Conservation (phyloP, 2,329 filamentous ascomycete species). For the Aspergillus amoenus region DNA sequence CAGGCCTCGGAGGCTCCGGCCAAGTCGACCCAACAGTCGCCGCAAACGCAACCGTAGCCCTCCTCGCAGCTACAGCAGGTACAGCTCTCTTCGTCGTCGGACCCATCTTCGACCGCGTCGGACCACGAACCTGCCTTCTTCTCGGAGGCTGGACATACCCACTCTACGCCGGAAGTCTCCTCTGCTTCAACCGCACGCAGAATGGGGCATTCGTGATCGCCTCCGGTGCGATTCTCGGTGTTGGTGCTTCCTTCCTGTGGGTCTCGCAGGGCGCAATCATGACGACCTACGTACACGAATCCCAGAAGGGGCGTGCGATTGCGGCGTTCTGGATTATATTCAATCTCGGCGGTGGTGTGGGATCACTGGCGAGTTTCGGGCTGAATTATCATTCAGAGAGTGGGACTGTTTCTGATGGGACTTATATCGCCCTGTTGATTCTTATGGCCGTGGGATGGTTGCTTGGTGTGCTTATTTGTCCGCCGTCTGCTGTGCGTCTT, state of each 20-base stretch:
- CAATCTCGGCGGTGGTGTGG: background rate
- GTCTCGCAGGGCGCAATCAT: conserved; percentile 1
- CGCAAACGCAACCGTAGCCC: conserved; percentile 49
- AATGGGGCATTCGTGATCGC: conserved; percentile 32
- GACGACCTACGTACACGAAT: background rate
- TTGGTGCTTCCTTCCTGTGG: conserved; percentile 1
- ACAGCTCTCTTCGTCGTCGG: conserved; percentile 48
- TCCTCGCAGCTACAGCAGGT: conserved; percentile 44
- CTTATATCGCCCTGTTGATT: background rate
- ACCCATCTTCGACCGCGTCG: conserved; percentile 45
- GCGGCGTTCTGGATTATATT: background rate
- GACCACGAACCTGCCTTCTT: conserved; percentile 44
- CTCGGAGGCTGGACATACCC: conserved; percentile 50
- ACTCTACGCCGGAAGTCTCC: conserved; percentile 46
- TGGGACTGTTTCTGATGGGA: background rate
- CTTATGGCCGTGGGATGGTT: background rate
- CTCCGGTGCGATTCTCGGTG: background rate
- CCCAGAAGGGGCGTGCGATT: background rate
- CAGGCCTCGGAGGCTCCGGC: conserved; percentile 47
- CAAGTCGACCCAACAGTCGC: conserved; percentile 48
- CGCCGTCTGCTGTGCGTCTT: background rate
- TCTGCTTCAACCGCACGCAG: conserved; percentile 44
- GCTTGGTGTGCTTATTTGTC: background rate
- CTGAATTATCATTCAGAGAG: background rate
- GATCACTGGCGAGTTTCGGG: background rate